phyloP scores from a whole-genome alignment of 768 basidiomycete genomes.

The Dendrothele bispora region DNA sequence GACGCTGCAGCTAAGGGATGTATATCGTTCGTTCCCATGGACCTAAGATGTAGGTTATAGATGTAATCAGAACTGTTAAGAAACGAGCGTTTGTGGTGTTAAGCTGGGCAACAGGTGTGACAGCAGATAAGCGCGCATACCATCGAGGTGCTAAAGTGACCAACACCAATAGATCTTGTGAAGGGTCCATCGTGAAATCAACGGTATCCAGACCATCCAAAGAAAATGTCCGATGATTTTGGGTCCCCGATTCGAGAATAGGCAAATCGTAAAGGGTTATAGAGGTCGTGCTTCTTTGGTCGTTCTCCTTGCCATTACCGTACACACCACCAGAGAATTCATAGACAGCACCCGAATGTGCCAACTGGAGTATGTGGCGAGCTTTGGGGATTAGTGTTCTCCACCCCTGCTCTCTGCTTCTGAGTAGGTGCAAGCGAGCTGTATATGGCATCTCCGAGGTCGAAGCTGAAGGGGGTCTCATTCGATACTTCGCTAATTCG shows the following conservation, averaged over 20 bases:
- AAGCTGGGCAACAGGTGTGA: slow-evolving; percentile 2
- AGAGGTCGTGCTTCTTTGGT: slow-evolving; percentile 31
- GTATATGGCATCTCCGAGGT: slow-evolving; percentile 32
- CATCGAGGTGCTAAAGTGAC: slow-evolving; percentile 40
- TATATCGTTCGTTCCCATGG: slow-evolving; percentile 49
- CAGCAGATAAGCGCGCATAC: slow-evolving; percentile 33
- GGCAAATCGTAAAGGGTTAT: slow-evolving; percentile 55
- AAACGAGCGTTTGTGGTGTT: background rate
- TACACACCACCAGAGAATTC: slow-evolving; percentile 53
- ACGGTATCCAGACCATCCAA: slow-evolving; percentile 44
- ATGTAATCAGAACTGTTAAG: slow-evolving; percentile 36
- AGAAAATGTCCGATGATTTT: slow-evolving; percentile 43
- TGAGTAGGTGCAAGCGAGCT: slow-evolving; percentile 39
- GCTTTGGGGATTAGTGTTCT: slow-evolving; percentile 39
- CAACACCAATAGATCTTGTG: slow-evolving; percentile 53
- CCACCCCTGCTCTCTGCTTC: slow-evolving; percentile 49
- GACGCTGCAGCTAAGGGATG: slow-evolving; percentile 44
- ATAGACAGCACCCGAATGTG: slow-evolving; percentile 47
- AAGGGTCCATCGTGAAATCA: slow-evolving; percentile 60
- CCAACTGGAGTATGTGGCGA: slow-evolving; percentile 35
- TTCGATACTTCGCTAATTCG: slow-evolving; percentile 46
- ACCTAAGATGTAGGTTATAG: slow-evolving; percentile 51
- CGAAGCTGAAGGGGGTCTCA: slow-evolving; percentile 36
- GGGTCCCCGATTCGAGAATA: slow-evolving; percentile 22
- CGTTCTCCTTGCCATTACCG: slow-evolving; percentile 48